Evolutionary conservation across 306 rosid species (phyloP), one percentile per base, ranked within the genome.

Genomic region (Cicer arietinum): DNA sequence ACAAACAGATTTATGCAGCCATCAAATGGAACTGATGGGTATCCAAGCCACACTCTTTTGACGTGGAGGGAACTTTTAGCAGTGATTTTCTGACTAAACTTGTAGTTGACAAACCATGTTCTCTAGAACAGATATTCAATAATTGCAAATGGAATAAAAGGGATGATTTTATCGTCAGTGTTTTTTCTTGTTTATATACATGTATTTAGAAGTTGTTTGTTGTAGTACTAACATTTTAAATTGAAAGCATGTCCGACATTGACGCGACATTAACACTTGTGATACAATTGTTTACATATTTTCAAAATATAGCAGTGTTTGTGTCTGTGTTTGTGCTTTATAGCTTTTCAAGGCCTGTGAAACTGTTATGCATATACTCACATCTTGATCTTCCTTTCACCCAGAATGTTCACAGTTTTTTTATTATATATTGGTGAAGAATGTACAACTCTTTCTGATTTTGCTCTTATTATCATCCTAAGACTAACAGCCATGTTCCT

Each of bases 121-220:
- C 54, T 53, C 61, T 16, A 56, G 50, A 65, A 45, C 69, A 46
- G 35, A 77, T 57, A 58, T 11, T 58, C 22, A 17, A 35, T 20
- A n/a, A 58, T 17, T 67, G 17, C 81, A 68, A 77, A 77, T 35
- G 43, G 43, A 57, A 42, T 9, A 44, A 52, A 46, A 56, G 10
- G n/a, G 12, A 42, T 0, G 17, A 67, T 44, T 76, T 53, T 67
- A 3, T 4, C 60, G 25, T 41, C 1, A 9, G 16, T 44, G 17
- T 7, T 6, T 70, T 56, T 52, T 35, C 7, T 35, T 70, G 2
- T 52, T 10, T 6, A 52, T 52, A 70, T 39, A 30, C 35, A 30
- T 30, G 35, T 30, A 3, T 30, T 30, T 30, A 30, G 35, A 30
- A 3, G 35, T 30, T 30, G 35, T 30, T 0, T 30, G 3, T 3